A percentile compares a stretch with the other conserved stretches of the same genome.
phyloP scores from a whole-genome alignment of 768 basidiomycete species.

The Tephrocybe sp. region DNA sequence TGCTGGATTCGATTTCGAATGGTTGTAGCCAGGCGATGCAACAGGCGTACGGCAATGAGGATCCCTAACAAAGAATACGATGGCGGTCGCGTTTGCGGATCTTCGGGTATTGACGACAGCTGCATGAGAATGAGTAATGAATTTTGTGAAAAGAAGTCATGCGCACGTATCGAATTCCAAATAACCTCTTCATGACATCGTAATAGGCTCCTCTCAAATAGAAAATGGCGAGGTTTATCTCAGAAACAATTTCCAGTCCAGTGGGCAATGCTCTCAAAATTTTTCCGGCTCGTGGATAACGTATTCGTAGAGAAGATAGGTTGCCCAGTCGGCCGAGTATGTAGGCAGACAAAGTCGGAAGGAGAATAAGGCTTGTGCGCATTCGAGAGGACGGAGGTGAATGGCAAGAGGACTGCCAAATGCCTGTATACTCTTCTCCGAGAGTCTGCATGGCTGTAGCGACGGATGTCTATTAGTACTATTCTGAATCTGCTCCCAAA shows the following conservation, averaged over 20 bases:
- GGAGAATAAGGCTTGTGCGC: slow-evolving; percentile 59
- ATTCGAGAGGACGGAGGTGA: slow-evolving; percentile 43
- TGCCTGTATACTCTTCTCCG: slow-evolving; percentile 90
- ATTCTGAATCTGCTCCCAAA: neutral
- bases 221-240: slow-evolving; percentile 79
- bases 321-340: slow-evolving; percentile 49
- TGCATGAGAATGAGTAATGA: slow-evolving; percentile 26
- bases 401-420: slow-evolving; percentile 55
- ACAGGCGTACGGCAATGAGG: slow-evolving; percentile 62
- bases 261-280: slow-evolving; percentile 44
- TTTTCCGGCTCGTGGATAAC: slow-evolving; percentile 32
- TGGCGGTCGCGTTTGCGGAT: slow-evolving; percentile 73
- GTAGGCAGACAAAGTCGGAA: slow-evolving; percentile 68
- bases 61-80: slow-evolving; percentile 87
- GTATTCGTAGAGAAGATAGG: slow-evolving; percentile 34
- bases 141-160: neutral
- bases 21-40: slow-evolving; percentile 57
- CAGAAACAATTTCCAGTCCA: slow-evolving; percentile 55
- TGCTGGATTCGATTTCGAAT: slow-evolving; percentile 30
- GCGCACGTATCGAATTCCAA: slow-evolving; percentile 69
- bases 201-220: slow-evolving; percentile 83
- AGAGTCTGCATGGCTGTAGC: slow-evolving; percentile 72
- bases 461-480: neutral
- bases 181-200: slow-evolving; percentile 62
- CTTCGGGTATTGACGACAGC: slow-evolving; percentile 73